Conservation (phyloP, 257 asterid species). For the Salvia splendens region DNA sequence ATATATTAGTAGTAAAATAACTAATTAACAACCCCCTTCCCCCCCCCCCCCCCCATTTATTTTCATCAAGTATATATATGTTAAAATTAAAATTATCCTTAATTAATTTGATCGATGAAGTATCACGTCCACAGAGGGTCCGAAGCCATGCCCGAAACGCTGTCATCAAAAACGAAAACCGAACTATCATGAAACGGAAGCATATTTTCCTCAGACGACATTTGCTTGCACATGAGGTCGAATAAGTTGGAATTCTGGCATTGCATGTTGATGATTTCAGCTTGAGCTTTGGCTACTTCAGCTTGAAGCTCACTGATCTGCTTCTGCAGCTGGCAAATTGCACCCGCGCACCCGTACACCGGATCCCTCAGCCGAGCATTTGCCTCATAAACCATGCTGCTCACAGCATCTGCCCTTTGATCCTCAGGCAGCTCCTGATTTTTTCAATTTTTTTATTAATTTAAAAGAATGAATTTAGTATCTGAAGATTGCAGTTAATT, state of each 20-base stretch:
- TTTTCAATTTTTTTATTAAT: no score
- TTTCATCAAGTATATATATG: background rate
- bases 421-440: constrained; percentile 48
- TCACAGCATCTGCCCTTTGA: constrained; percentile 59
- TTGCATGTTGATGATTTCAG: constrained; percentile 47
- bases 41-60: constrained; percentile 1
- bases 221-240: constrained; percentile 38
- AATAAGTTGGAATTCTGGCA: constrained; percentile 47
- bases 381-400: constrained; percentile 62
- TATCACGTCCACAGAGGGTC: constrained; percentile 56
- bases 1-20: constrained; percentile 14
- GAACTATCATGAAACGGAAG: constrained; percentile 32
- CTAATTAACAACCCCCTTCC: background rate
- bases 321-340: constrained; percentile 53
- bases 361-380: constrained; percentile 59
- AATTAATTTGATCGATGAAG: no score
- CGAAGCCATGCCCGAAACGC: constrained; percentile 42
- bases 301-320: constrained; percentile 53
- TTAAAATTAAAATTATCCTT: constrained; percentile 4
- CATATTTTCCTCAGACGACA: constrained; percentile 18
- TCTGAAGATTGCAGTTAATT: no score
- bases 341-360: constrained; percentile 53
- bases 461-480: no score
- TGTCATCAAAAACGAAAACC: constrained; percentile 44
- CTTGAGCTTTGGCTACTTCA: constrained; percentile 52